Base-by-base conservation (phyloP, 768 basidiomycete genomes). In the Leccinum incarnatum region DNA sequence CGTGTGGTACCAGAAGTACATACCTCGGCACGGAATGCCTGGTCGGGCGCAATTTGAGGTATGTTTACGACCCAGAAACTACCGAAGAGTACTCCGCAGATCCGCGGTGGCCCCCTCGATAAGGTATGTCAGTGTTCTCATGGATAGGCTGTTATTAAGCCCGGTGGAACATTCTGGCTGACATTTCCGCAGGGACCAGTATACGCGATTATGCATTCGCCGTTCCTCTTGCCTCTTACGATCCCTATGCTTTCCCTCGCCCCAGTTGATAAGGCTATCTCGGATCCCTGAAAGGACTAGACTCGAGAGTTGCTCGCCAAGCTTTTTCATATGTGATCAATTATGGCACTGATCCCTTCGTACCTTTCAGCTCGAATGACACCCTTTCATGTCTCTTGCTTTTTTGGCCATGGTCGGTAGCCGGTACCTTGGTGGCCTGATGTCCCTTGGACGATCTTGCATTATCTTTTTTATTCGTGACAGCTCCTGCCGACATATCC, bases 261-360 rank as follows among this genome's bases (percentile, higher is more conserved):
- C n/a, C 27, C 17, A 12, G 42, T 34, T 51, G 70, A 72, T 71
- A 71, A 70, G 60, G 61, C 62, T 70, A 72, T 73, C 65, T 56
- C 46, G 61, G 62, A 62, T 57, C 60, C 62, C 64, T 65, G 70
- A 62, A 54, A 37, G 66, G 68, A 65, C 70, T 69, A 65, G 63
- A 64, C 67, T 67, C 55, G 51, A 54, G 40, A 40, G 46, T 52
- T 25, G 23, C 23, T 60, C 59, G 60, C 62, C 62, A 69, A 58
- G 69, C 46, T 23, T 34, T 34, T 62, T 60, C 60, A 61, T 65
- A 30, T 61, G 55, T 29, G 68, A 60, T 69, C 59, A 45, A 46
- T 61, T 54, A 40, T 56, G 32, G 59, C 57, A 58, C 58, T 42
- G 48, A 55, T 68, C 60, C 58, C 63, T 65, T 65, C 48, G 65